Evolutionary conservation across 73 alveolate genomes (phyloP).

Genomic region (Diophrys appendiculata): DNA sequence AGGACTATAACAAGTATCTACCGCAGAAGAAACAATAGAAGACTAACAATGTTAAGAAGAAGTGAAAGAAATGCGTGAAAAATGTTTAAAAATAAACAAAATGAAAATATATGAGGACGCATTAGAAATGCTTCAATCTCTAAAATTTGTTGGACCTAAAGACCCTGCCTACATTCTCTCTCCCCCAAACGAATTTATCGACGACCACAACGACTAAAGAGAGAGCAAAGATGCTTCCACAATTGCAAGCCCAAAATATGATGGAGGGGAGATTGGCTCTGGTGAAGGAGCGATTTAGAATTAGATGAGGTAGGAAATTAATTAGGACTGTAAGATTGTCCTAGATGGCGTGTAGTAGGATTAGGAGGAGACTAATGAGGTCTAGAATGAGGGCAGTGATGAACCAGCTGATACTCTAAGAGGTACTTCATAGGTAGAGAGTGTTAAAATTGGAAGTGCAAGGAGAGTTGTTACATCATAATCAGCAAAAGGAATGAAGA

Average conservation of each 20-base stretch:
- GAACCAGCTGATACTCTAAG: background rate
- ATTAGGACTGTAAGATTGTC: too few species aligned
- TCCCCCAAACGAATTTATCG: background rate
- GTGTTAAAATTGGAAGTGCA: background rate
- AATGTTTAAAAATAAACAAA: background rate
- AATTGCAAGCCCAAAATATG: background rate
- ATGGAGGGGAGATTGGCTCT: background rate
- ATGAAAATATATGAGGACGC: slow-evolving; percentile 5
- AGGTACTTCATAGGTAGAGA: background rate
- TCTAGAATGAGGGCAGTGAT: too few species aligned
- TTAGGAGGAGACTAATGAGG: too few species aligned
- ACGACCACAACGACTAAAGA: background rate
- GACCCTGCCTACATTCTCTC: background rate
- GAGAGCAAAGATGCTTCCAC: background rate
- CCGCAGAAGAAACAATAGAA: background rate
- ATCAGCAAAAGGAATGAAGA: too few species aligned
- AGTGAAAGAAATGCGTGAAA: background rate
- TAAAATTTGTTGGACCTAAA: background rate
- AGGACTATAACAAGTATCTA: background rate
- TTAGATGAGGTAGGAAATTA: too few species aligned
- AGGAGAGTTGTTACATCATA: too few species aligned
- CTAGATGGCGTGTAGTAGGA: too few species aligned
- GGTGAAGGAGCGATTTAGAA: too few species aligned
- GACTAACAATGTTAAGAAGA: background rate
- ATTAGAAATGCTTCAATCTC: background rate